Conservation (phyloP, 768 basidiomycete species). For the Phylloporus rhodoxanthus region DNA sequence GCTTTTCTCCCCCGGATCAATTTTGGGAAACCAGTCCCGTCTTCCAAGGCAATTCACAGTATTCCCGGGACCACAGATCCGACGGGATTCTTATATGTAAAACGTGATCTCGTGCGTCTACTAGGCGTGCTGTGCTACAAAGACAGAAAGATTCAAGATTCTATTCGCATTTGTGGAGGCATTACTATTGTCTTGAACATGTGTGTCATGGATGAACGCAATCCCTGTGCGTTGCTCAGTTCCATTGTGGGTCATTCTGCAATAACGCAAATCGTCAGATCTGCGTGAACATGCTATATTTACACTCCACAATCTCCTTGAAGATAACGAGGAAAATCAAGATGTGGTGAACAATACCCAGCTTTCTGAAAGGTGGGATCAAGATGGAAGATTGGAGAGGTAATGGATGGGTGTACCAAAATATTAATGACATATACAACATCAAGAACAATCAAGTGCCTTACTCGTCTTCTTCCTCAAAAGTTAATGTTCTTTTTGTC, state of each 20-base stretch:
- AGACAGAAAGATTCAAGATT: conserved; percentile 65
- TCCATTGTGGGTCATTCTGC: neutral
- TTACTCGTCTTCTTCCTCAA: conserved; percentile 52
- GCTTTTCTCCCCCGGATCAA: conserved; percentile 80
- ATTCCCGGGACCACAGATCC: conserved; percentile 32
- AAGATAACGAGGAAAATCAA: conserved; percentile 76
- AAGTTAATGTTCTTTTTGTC: conserved; percentile 44
- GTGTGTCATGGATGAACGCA: conserved; percentile 85
- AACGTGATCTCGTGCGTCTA: conserved; percentile 84
- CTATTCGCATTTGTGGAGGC: conserved; percentile 62
- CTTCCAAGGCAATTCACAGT: conserved; percentile 5
- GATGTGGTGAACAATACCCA: conserved; percentile 67
- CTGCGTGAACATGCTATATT: conserved; percentile 90
- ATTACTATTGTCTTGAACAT: conserved; percentile 80
- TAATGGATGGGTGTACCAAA: conserved; percentile 24
- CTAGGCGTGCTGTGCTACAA: conserved; percentile 73
- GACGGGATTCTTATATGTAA: conserved; percentile 75
- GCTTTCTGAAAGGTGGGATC: conserved; percentile 54
- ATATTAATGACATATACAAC: neutral
- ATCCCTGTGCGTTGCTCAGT: conserved; percentile 68
- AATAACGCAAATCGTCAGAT: conserved; percentile 35
- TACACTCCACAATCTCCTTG: conserved; percentile 71
- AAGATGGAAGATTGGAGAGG: conserved; percentile 44
- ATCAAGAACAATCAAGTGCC: conserved; percentile 1
- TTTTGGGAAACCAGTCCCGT: conserved; percentile 57